Conservation (phyloP, 352 stramenopile genomes). For the Hyaloperonospora brassicae region DNA sequence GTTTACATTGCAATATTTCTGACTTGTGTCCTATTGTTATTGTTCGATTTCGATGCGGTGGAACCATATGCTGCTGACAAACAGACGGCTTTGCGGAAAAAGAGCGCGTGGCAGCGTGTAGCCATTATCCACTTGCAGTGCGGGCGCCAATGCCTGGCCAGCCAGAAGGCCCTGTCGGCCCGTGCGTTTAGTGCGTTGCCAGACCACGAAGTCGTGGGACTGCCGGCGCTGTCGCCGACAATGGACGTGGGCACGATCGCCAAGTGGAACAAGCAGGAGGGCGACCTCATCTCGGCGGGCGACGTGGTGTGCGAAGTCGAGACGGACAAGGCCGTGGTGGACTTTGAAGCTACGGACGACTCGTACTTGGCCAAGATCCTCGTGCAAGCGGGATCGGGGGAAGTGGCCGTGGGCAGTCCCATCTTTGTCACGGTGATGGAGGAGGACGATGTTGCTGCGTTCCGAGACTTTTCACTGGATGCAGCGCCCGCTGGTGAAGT, state of each 20-base stretch:
- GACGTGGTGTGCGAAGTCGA: constrained; percentile 94
- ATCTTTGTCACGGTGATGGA: constrained; percentile 67
- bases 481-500: constrained; percentile 23
- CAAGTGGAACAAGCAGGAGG: constrained; percentile 90
- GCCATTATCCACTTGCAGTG: constrained; percentile 35
- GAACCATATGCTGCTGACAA: neutral
- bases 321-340: constrained; percentile 97
- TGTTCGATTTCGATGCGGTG: neutral
- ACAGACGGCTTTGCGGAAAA: constrained; percentile 43
- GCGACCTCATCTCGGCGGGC: constrained; percentile 86
- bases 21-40: too few relatives aligned
- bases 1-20: too few relatives aligned
- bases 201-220: constrained; percentile 69
- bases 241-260: constrained; percentile 94
- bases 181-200: constrained; percentile 54
- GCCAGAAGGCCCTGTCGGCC: constrained; percentile 15
- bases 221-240: constrained; percentile 78
- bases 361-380: constrained; percentile 93
- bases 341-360: constrained; percentile 97
- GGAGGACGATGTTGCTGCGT: constrained; percentile 43
- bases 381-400: constrained; percentile 65
- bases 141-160: constrained; percentile 18
- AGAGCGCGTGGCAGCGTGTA: constrained; percentile 52
- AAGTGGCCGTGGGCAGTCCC: constrained; percentile 78
- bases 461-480: constrained; percentile 49